phyloP scores from a whole-genome alignment of 192 early-diverging fungal species.

The Podila verticillata region DNA sequence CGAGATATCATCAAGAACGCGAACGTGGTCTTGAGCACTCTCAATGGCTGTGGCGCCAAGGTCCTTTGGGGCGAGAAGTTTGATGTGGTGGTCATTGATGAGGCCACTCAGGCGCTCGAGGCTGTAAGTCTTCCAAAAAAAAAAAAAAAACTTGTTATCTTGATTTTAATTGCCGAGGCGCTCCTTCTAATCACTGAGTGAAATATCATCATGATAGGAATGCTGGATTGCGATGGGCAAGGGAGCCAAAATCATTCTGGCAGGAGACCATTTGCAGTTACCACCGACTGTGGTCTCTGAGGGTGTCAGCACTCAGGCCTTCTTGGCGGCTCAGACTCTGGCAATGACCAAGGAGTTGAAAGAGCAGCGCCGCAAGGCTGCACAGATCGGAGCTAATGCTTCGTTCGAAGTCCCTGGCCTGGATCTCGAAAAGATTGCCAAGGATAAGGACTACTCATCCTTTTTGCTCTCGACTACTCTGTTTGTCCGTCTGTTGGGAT shows the following conservation, averaged over 20 bases:
- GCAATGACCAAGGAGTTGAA: constrained; percentile 29
- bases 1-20: constrained; percentile 64
- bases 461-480: constrained; percentile 66
- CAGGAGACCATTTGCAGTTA: constrained; percentile 91
- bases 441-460: constrained; percentile 36
- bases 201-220: constrained; percentile 61
- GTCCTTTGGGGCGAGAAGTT: constrained; percentile 69
- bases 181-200: not conserved
- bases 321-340: constrained; percentile 23
- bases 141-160: not conserved
- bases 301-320: constrained; percentile 22
- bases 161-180: not conserved
- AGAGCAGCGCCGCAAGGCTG: constrained; percentile 25
- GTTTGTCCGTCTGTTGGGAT: constrained; percentile 80
- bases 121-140: constrained; percentile 28
- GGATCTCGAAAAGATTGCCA: constrained; percentile 31
- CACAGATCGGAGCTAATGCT: constrained; percentile 15
- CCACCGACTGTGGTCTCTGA: constrained; percentile 86
- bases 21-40: constrained; percentile 79
- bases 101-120: constrained; percentile 87
- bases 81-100: constrained; percentile 90
- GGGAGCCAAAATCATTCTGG: constrained; percentile 78
- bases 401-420: constrained; percentile 38
- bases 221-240: constrained; percentile 89
- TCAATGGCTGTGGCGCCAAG: constrained; percentile 74